Evolutionary conservation across 495 filamentous ascomycete genomes (phyloP).

Genomic region (Penicillium subrubescens): DNA sequence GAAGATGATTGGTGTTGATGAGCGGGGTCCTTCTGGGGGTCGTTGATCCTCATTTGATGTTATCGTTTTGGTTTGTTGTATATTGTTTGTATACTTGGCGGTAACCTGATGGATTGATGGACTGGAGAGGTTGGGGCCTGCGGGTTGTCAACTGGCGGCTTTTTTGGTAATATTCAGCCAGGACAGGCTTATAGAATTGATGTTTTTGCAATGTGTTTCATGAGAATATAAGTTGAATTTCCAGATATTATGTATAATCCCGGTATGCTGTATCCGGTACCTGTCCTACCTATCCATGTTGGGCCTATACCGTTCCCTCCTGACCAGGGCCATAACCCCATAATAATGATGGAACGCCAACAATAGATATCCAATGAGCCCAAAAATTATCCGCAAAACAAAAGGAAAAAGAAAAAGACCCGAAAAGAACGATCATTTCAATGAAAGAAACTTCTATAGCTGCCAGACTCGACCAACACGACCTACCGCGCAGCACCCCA

Average conservation of each 20-base stretch:
- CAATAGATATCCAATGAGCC: neutral
- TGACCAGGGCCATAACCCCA: neutral
- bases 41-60: constrained; percentile 12
- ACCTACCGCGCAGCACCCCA: constrained; percentile 3
- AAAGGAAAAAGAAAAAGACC: neutral
- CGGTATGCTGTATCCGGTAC: neutral
- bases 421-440: neutral
- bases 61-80: neutral
- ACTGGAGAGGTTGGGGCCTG: neutral
- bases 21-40: constrained; percentile 42
- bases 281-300: neutral
- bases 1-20: constrained; percentile 46
- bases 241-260: neutral
- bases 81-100: neutral
- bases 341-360: neutral
- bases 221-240: neutral
- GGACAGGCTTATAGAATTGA: neutral
- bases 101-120: neutral
- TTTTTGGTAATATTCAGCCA: neutral
- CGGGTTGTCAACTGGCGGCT: neutral
- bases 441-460: neutral
- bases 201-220: neutral
- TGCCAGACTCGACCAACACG: neutral
- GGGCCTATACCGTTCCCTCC: neutral
- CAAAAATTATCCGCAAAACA: neutral